Conservation (phyloP, 331 rosid genomes). For the Rhamnella rubrinervis region DNA sequence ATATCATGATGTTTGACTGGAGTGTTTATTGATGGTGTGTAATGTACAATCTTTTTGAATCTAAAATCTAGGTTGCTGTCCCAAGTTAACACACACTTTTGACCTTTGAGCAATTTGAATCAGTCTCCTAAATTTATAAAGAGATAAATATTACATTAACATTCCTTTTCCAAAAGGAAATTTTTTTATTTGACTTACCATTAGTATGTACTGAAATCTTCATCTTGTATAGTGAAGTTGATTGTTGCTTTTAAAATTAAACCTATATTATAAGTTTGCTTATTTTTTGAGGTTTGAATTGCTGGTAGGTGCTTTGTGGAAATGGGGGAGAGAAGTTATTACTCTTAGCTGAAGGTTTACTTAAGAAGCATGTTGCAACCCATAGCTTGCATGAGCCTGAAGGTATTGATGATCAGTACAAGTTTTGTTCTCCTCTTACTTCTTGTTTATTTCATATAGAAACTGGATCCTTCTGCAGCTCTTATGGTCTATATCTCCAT, state of each 20-base stretch:
- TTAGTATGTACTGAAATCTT: neutral
- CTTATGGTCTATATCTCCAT: conserved; percentile 82
- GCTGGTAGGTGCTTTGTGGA: conserved; percentile 68
- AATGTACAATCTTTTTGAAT: neutral
- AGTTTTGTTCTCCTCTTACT: conserved; percentile 7
- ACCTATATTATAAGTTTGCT: conserved; percentile 8
- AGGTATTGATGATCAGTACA: conserved; percentile 41
- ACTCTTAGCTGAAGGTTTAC: conserved; percentile 87
- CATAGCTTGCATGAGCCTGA: conserved; percentile 96
- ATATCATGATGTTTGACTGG: neutral
- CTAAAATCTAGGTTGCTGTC: neutral
- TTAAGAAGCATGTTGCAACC: conserved; percentile 86
- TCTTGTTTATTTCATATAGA: conserved; percentile 21
- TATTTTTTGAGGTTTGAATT: conserved; percentile 26
- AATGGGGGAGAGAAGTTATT: conserved; percentile 87
- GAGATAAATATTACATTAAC: neutral
- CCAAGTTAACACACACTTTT: neutral
- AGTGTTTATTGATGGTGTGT: neutral
- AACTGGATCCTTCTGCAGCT: conserved; percentile 53
- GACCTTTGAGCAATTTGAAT: neutral
- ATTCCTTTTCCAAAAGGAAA: neutral
- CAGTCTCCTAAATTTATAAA: neutral
- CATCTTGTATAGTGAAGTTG: neutral
- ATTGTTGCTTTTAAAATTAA: neutral
- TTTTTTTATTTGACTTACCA: neutral